Evolutionary conservation across 2,329 filamentous ascomycete genomes (phyloP).

Genomic region (Alternaria ventricosa): DNA sequence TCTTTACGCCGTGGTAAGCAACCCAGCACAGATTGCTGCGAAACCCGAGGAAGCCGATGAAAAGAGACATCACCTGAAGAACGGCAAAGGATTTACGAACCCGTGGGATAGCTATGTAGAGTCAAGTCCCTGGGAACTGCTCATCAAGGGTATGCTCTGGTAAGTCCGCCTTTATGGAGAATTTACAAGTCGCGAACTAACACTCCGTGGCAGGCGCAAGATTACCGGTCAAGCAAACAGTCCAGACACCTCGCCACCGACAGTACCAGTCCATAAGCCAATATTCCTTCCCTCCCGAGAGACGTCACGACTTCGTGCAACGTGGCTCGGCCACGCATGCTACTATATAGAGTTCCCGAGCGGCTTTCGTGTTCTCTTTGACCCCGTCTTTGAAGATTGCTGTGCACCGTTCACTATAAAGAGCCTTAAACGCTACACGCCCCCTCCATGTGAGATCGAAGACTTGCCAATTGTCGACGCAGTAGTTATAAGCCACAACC

Average conservation of each 20-base stretch:
- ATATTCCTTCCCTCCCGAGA: constrained; percentile 68
- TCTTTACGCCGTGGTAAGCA: constrained; percentile 52
- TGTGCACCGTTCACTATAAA: constrained; percentile 78
- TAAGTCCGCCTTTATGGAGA: constrained; percentile 27
- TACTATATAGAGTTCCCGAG: constrained; percentile 90
- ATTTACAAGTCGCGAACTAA: not conserved
- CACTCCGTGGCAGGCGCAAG: constrained; percentile 47
- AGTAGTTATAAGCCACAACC: constrained; percentile 82
- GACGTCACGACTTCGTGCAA: constrained; percentile 73
- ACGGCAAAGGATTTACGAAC: constrained; percentile 63
- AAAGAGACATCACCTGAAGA: constrained; percentile 59
- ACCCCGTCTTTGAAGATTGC: constrained; percentile 88
- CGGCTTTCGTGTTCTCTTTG: constrained; percentile 87
- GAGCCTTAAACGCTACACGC: constrained; percentile 79
- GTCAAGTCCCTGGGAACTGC: constrained; percentile 41
- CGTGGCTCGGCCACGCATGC: constrained; percentile 95
- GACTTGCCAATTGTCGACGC: constrained; percentile 80
- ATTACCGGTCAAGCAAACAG: constrained; percentile 58
- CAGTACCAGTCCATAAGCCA: constrained; percentile 71
- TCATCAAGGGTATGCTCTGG: constrained; percentile 47
- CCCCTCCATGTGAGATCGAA: constrained; percentile 74
- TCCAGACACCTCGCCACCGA: constrained; percentile 70
- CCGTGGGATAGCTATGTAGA: constrained; percentile 63
- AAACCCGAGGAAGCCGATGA: constrained; percentile 54
- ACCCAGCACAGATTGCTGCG: constrained; percentile 47